Evolutionary conservation across 352 stramenopile species (phyloP), one percentile per base, ranked within the genome.

Genomic region (Aphanomyces invadans): DNA sequence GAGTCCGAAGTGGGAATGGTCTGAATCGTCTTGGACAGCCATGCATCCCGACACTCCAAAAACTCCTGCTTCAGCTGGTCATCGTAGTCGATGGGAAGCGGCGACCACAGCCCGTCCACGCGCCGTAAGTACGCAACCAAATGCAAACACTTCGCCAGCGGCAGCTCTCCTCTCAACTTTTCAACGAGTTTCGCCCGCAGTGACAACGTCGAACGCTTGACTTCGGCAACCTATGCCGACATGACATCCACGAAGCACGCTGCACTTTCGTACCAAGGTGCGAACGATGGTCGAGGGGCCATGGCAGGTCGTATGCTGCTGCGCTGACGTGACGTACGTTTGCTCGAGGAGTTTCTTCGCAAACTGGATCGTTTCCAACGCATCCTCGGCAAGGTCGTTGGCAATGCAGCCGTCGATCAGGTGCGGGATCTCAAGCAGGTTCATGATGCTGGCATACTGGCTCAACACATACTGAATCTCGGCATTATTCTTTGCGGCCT

Each of bases 351-450:
- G 73, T 62, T 42, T 79, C 33, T 86, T 80, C 17, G 77, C 77
- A 73, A 99, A 98, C 29, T 94, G 83, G 53, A 97, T 95, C 72
- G 99, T 86, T 55, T 97, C 96, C 23, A 99, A 77, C 3, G 95
- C 96, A 44, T 98, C 95, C 63, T 99, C 95, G 56, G 97, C 98
- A 9, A 98, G 76, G 68, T 98, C 95, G 68, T 97, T 98, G 62
- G 97, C 81, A 44, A 98, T 95, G 67, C 96, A 99, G 3, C 92
- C 90, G 71, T 99, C 95, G 73, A 99, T 89, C 32, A 99, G 76
- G 70, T 98, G 97, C 7, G 97, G 97, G 31, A 99, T 91, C 79
- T 99, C 95, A 56, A 99, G 77, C 23, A 99, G 75, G 73, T 99
- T 95, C n/a, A 98, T 88, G 33, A 99, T 72, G 84, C 97, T 61